Evolutionary conservation across 495 filamentous ascomycete genomes (phyloP), one percentile per base, ranked within the genome.

Genomic region (Penicillium robsamsonii): DNA sequence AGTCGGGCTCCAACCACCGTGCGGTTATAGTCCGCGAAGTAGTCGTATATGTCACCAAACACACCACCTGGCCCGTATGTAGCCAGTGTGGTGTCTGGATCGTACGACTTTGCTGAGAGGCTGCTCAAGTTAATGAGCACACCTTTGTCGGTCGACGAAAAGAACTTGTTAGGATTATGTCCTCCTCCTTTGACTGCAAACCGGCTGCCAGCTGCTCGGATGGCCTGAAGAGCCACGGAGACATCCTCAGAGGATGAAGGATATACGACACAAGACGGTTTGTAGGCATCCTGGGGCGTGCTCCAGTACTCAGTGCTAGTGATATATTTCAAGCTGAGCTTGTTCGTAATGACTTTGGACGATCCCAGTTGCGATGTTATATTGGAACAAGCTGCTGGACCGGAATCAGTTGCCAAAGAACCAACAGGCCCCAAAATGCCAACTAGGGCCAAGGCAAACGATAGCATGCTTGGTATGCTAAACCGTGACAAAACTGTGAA

Each of bases 181-280:
- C 78, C 78, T 4, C 75, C 74, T 18, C 66, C 71, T 42, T 75
- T 77, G 52, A 81, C 68, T 4, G 78, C 78, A 53, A 80, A 81
- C 27, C 73, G 70, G 41, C 62, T 69, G 12, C 56, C 57, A 9
- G 66, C 58, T 9, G 55, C 56, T 38, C 57, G 64, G 11, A 69
- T 59, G 11, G 66, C 64, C 20, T 69, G 56, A 0, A 75, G 44
- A 13, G 55, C 38, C 11, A 60, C 50, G 2, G 67, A 69, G 17
- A 73, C 69, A 44, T 73, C 67, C 24, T 62, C 44, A 0, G 69
- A 63, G 0, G 53, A 57, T 7, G 38, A 17, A 3, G 72, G 72
- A 31, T 65, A 68, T n/a, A 73, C 53, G 9, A 72, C 55, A 43
- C 72, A 75, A 5, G 66, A 59, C 1, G 72, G 69, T 25, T 65